Percentiles rank a stretch among this genome's conserved stretches.
phyloP scores from a whole-genome alignment of 441 rosid species.

The Jatropha podagrica region DNA sequence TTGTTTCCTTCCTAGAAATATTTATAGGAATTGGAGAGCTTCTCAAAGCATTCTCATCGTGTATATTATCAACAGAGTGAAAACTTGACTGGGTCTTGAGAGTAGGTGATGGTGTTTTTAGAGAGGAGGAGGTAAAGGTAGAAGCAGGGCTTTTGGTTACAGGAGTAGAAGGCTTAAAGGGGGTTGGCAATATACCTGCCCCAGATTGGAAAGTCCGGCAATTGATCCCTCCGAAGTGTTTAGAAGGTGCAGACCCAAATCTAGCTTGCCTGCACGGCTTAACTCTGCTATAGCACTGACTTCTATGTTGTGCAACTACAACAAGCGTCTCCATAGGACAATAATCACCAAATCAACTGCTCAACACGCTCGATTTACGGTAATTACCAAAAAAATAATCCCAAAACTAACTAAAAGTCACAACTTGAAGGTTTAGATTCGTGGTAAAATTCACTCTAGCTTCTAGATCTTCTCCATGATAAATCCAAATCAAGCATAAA shows the following conservation, averaged over 20 bases:
- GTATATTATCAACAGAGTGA: conserved; percentile 17
- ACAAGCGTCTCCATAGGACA: conserved; percentile 76
- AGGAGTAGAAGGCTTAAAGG: conserved; percentile 37
- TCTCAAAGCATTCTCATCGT: conserved; percentile 21
- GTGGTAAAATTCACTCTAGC: not conserved
- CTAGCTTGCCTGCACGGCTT: conserved; percentile 43
- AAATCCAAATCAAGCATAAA: conserved; percentile 36
- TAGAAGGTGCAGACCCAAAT: conserved; percentile 51
- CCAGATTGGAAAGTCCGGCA: conserved; percentile 81
- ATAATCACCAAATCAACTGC: conserved; percentile 22
- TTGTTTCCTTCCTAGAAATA: conserved; percentile 25
- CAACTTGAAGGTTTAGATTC: conserved; percentile 24
- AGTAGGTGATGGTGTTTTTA: conserved; percentile 41
- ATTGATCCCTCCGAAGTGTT: conserved; percentile 54
- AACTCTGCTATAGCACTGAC: conserved; percentile 50
- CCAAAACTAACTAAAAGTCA: conserved; percentile 25
- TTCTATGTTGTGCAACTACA: conserved; percentile 60
- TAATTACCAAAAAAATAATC: not conserved
- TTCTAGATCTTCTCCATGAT: conserved; percentile 37
- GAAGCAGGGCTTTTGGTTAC: conserved; percentile 30
- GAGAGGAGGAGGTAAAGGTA: conserved; percentile 24
- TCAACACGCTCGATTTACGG: not conserved
- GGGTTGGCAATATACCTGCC: conserved; percentile 69
- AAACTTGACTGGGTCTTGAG: conserved; percentile 7
- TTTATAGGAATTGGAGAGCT: conserved; percentile 62